These are phyloP conservation scores for Pochonia chlamydosporia DNA, from an alignment of 2,329 filamentous ascomycete species.

Conservation along the genomic window DNA sequence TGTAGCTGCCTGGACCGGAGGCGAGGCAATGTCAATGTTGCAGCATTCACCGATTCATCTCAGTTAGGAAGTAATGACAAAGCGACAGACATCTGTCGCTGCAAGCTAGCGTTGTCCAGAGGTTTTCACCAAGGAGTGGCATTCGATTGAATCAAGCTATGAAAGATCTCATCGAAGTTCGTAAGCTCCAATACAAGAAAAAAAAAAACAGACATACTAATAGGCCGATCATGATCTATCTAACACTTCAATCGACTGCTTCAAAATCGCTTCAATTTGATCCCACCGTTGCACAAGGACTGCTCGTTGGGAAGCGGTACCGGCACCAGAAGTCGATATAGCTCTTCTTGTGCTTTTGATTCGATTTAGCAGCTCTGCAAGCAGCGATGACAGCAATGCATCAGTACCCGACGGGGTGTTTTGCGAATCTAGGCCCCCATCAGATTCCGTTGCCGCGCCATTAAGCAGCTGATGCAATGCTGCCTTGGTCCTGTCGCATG, in stretches of 20 bases:
- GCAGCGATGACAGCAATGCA: constrained; percentile 27
- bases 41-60: too few relatives aligned
- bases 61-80: too few relatives aligned
- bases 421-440: constrained; percentile 38
- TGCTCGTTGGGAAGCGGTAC: constrained; percentile 26
- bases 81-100: too few relatives aligned
- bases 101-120: too few relatives aligned
- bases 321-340: constrained; percentile 25
- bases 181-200: too few relatives aligned
- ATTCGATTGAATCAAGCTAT: too few relatives aligned
- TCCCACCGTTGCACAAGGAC: constrained; percentile 36
- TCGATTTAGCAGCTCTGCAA: constrained; percentile 30
- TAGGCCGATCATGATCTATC: too few relatives aligned
- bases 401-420: constrained; percentile 36
- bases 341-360: constrained; percentile 24
- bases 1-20: too few relatives aligned
- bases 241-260: constrained; percentile 24
- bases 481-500: constrained; percentile 49
- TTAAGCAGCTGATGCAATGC: constrained; percentile 38
- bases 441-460: constrained; percentile 35
- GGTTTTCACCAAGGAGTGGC: too few relatives aligned
- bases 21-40: too few relatives aligned
- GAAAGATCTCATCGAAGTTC: too few relatives aligned
- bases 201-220: too few relatives aligned
- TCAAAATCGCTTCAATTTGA: constrained; percentile 34